Percentiles rank a stretch among this genome's conserved stretches.
phyloP scores from a whole-genome alignment of 2,329 filamentous ascomycete species.

The Alternaria gansuensis region DNA sequence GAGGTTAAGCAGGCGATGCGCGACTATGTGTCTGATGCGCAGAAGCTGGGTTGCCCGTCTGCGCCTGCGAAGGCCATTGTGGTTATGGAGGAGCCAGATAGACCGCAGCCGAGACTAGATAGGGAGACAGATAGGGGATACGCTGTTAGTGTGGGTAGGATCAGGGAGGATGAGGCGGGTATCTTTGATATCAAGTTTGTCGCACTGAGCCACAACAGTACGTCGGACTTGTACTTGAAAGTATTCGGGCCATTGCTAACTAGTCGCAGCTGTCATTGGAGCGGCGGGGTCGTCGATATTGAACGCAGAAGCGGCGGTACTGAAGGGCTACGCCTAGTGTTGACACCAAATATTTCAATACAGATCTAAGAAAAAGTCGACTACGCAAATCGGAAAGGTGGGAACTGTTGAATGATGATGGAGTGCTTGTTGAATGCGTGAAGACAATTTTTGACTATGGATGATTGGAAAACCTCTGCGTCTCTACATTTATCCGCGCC shows the following conservation, averaged over 20 bases:
- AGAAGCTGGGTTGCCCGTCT: conserved; percentile 84
- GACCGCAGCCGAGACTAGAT: conserved; percentile 91
- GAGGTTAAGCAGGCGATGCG: conserved; percentile 81
- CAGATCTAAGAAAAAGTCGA: not conserved
- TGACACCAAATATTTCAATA: not conserved
- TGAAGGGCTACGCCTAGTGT: conserved; percentile 77
- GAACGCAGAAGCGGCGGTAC: conserved; percentile 89
- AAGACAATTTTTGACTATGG: too few species aligned
- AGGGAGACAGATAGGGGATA: conserved; percentile 86
- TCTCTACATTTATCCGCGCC: not conserved
- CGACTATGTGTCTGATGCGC: conserved; percentile 81
- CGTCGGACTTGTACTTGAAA: conserved; percentile 47
- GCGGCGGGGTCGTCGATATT: conserved; percentile 95
- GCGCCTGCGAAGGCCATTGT: conserved; percentile 83
- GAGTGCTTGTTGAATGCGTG: not conserved
- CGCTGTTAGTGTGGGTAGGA: conserved; percentile 86
- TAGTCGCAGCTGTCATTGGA: conserved; percentile 76
- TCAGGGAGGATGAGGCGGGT: conserved; percentile 84
- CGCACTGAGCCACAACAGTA: conserved; percentile 83
- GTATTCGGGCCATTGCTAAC: conserved; percentile 28
- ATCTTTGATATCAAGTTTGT: conserved; percentile 97
- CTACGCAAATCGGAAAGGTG: not conserved
- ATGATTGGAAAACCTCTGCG: too few species aligned
- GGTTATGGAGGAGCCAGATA: conserved; percentile 88
- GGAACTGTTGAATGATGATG: not conserved